These are phyloP conservation scores for Tilletia caries DNA, from an alignment of 1,284 basidiomycete genomes.

Conservation along the genomic window DNA sequence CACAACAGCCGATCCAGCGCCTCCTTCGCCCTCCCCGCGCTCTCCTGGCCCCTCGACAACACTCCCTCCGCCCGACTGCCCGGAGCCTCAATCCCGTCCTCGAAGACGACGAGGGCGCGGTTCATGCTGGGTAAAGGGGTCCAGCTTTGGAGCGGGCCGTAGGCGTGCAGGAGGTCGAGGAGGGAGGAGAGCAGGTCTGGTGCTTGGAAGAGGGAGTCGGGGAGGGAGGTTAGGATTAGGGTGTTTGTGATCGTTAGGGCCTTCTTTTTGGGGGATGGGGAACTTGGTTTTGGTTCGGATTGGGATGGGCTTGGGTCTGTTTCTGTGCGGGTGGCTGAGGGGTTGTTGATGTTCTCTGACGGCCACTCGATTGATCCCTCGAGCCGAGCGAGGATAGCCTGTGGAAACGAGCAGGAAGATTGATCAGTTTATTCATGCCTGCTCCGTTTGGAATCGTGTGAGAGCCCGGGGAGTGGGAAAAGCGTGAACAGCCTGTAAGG, in stretches of 20 bases:
- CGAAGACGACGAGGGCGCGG: constrained; percentile 39
- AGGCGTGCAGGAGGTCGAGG: constrained; percentile 40
- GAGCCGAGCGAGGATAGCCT: constrained; percentile 10
- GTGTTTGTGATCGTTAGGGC: constrained; percentile 30
- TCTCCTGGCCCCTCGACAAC: constrained; percentile 14
- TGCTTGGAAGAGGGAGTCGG: constrained; percentile 38
- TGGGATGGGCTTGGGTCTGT: neutral
- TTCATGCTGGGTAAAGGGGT: constrained; percentile 41
- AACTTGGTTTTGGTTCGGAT: neutral
- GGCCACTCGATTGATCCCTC: constrained; percentile 6
- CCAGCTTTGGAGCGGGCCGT: constrained; percentile 44
- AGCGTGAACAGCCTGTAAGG: too few species aligned
- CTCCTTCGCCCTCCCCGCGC: constrained; percentile 35
- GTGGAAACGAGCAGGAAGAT: neutral
- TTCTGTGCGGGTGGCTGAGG: neutral
- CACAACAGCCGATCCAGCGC: constrained; percentile 38
- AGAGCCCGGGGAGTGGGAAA: too few species aligned
- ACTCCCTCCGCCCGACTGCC: neutral
- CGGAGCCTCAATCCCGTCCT: constrained; percentile 16
- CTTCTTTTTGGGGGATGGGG: too few species aligned
- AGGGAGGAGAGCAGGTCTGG: constrained; percentile 29
- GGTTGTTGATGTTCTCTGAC: neutral
- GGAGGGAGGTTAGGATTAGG: constrained; percentile 43
- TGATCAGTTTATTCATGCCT: neutral
- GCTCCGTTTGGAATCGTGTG: too few species aligned